Base-by-base conservation (phyloP, 192 early-diverging fungal species). In the Rhizophagus clarus region DNA sequence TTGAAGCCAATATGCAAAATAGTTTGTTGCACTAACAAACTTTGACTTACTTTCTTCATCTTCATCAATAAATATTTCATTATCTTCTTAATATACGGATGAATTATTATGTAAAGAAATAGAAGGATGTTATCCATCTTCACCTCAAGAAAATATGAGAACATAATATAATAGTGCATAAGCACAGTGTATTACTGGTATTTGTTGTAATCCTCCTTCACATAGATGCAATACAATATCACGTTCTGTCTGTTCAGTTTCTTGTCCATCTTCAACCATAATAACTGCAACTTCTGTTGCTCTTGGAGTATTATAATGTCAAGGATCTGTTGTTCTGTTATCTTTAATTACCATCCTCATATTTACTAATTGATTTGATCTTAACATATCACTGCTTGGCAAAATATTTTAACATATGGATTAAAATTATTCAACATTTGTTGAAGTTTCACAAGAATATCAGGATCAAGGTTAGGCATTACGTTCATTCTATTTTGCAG, bases 1-100 rank as follows among this genome's bases (percentile, higher is more conserved):
- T 61, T 81, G 79, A 14, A 81, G 79, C 11, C 76, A 60, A 67
- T 83, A 80, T 20, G 82, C 74, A 80, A 68, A 77, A 62, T 75
- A 80, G 17, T 80, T 34, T 1, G 74, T 67, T 20, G 47, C 17
- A 1, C 20, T 70, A 45, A 66, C 24, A 61, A 22, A 61, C 26
- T 31, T 70, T 79, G 12, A 26, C 14, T 67, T 29, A 5, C 60
- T 61, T 15, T 14, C 26, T 22, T 71, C 17, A 60, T 70, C 49
- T 37, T 60, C 49, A 70, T 45, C 40, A 51, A 7, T 26, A 40
- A 72, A n/a, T 32, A 47, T n/a, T n/a, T n/a, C 7, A 20, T 14
- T 8, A 20, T 72, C 70, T 8, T 49, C 0, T 15, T 7, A 5
- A 37, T 37, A 2, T 3, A 5, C 5, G 5, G 34, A 10, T 24